phyloP scores from a whole-genome alignment of 2,329 filamentous ascomycete species.

The Clonostachys rosea region DNA sequence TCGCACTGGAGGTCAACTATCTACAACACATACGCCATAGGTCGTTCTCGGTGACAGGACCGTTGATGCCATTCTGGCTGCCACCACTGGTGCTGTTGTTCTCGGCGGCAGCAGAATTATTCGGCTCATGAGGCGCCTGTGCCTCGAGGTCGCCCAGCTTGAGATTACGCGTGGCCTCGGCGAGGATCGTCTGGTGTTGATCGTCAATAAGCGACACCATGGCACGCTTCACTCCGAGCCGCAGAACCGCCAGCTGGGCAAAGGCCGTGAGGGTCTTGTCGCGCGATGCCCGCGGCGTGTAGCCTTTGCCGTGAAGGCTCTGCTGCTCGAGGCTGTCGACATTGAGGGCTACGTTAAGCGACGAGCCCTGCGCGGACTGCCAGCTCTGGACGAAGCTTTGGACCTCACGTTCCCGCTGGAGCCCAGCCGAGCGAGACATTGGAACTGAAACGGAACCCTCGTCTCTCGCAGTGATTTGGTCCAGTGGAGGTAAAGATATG shows the following conservation, averaged over 20 bases:
- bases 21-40: constrained; percentile 24
- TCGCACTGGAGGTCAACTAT: constrained; percentile 1
- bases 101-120: constrained; percentile 5
- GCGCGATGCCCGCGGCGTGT: constrained; percentile 20
- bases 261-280: constrained; percentile 36
- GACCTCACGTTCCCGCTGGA: constrained; percentile 22
- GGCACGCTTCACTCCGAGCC: constrained; percentile 38
- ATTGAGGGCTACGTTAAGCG: constrained; percentile 20
- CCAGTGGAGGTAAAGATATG: too few species aligned
- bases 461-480: too few species aligned
- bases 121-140: too few species aligned
- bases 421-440: constrained; percentile 14
- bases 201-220: constrained; percentile 44
- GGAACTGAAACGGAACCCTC: too few species aligned
- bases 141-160: constrained; percentile 20
- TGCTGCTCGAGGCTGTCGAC: constrained; percentile 21
- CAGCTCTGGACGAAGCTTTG: constrained; percentile 21
- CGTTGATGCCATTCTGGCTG: background rate
- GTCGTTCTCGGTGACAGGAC: constrained; percentile 8
- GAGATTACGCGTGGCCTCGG: constrained; percentile 42
- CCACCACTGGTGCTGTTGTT: constrained; percentile 3
- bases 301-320: constrained; percentile 19
- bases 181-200: constrained; percentile 42
- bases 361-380: constrained; percentile 21
- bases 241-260: constrained; percentile 44